A percentile compares a stretch with the other conserved stretches of the same genome.
Conservation (phyloP, 2,329 filamentous ascomycete genomes). For the Fusarium sp. region DNA sequence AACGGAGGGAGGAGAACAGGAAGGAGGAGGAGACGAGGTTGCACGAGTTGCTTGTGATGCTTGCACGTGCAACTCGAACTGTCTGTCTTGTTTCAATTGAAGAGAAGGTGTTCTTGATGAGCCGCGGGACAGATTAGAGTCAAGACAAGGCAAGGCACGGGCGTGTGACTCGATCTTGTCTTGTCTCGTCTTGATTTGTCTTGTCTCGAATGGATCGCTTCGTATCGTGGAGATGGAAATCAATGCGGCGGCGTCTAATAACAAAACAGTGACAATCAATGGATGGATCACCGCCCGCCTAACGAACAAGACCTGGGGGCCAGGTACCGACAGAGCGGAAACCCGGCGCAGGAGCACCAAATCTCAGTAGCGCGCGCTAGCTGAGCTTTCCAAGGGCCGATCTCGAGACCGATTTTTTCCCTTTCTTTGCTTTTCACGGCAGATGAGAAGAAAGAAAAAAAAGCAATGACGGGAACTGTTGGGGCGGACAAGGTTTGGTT, state of each 20-base stretch:
- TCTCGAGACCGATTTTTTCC: background rate
- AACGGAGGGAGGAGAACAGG: slow-evolving; percentile 18
- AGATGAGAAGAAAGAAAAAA: slow-evolving; percentile 28
- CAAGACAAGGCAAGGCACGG: background rate
- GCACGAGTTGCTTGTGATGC: slow-evolving; percentile 30
- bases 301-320: background rate
- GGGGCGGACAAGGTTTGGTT: background rate
- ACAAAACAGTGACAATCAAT: background rate
- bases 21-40: slow-evolving; percentile 36
- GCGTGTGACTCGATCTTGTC: background rate
- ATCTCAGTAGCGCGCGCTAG: slow-evolving; percentile 37
- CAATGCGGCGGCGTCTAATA: background rate
- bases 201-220: background rate
- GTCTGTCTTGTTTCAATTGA: background rate
- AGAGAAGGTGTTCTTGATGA: background rate
- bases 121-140: slow-evolving; percentile 17
- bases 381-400: slow-evolving; percentile 14
- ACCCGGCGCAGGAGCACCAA: slow-evolving; percentile 27
- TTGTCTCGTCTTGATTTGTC: background rate
- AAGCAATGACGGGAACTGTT: background rate
- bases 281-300: background rate
- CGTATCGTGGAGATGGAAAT: background rate
- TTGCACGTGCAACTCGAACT: slow-evolving; percentile 36
- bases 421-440: slow-evolving; percentile 16
- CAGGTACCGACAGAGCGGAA: slow-evolving; percentile 38